These are phyloP conservation scores for Gryganskiella cystojenkinii DNA, from an alignment of 192 early-diverging fungal species.

Conservation along the genomic window DNA sequence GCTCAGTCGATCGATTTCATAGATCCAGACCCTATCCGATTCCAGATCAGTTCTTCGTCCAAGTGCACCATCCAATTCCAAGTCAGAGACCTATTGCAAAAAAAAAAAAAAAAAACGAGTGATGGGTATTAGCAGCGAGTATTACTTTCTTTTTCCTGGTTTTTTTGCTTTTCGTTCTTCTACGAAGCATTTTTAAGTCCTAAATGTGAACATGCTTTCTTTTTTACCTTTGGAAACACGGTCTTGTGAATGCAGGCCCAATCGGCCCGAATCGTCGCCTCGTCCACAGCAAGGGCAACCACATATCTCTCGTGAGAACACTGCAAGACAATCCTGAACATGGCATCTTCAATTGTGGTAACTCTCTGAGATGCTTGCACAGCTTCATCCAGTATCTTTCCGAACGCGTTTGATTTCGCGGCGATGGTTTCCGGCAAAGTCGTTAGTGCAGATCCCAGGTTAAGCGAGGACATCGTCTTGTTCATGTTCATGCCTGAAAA, in stretches of 20 bases:
- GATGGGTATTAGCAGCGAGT: background rate
- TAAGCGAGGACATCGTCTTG: constrained; percentile 6
- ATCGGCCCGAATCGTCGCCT: constrained; percentile 31
- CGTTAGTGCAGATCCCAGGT: constrained; percentile 14
- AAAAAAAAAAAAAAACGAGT: background rate
- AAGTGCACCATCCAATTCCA: constrained; percentile 18
- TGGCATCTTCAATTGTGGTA: constrained; percentile 28
- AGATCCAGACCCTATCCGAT: constrained; percentile 40
- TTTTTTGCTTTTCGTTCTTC: background rate
- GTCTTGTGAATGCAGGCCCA: constrained; percentile 53
- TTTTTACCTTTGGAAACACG: constrained; percentile 44
- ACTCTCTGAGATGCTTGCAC: constrained; percentile 20
- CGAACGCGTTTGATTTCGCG: constrained; percentile 19
- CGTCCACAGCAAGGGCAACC: constrained; percentile 33
- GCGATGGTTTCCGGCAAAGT: constrained; percentile 4
- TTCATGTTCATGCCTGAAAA: background rate
- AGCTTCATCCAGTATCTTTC: constrained; percentile 28
- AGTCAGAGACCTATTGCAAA: constrained; percentile 22
- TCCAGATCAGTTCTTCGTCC: constrained; percentile 24
- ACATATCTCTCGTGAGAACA: constrained; percentile 41
- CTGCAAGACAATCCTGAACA: constrained; percentile 37
- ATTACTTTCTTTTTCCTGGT: too few relatives aligned
- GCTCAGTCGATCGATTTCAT: constrained; percentile 40
- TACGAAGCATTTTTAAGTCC: background rate
- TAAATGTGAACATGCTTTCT: background rate